These are phyloP conservation scores for Boletus huronensis DNA, from an alignment of 768 basidiomycete species.

Conservation along the genomic window DNA sequence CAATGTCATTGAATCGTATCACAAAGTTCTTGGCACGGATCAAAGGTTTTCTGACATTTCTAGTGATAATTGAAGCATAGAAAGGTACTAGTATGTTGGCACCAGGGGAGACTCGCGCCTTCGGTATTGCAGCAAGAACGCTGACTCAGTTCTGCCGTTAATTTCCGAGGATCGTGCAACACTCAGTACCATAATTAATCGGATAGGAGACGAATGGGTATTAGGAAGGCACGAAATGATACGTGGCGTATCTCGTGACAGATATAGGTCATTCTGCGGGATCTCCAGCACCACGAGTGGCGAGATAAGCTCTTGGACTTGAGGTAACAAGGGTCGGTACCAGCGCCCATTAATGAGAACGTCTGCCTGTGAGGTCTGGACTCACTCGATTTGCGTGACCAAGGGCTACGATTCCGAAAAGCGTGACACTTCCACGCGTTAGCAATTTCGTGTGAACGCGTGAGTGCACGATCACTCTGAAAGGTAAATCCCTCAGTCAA, in stretches of 20 bases:
- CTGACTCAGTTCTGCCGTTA: not conserved
- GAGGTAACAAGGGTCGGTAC: not conserved
- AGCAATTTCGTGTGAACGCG: conserved; percentile 22
- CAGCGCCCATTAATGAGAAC: not conserved
- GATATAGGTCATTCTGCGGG: not conserved
- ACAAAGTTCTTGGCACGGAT: too few relatives aligned
- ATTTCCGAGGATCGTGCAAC: not conserved
- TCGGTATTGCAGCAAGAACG: not conserved
- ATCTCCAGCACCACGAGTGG: not conserved
- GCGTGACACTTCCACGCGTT: too few relatives aligned
- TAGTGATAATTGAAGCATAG: too few relatives aligned
- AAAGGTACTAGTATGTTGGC: too few relatives aligned
- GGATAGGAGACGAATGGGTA: not conserved
- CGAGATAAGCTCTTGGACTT: not conserved
- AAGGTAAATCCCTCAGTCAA: conserved; percentile 18
- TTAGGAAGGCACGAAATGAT: not conserved
- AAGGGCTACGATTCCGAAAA: too few relatives aligned
- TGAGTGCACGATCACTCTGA: conserved; percentile 20
- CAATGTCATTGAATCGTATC: too few relatives aligned
- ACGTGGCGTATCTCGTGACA: not conserved
- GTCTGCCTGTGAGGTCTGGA: not conserved
- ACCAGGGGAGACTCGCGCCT: not conserved
- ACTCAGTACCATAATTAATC: not conserved
- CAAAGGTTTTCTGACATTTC: too few relatives aligned
- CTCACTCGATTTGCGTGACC: not conserved